These are phyloP conservation scores for Vitis hybrid DNA, from an alignment of 177 flowering plant species.

Conservation along the genomic window DNA sequence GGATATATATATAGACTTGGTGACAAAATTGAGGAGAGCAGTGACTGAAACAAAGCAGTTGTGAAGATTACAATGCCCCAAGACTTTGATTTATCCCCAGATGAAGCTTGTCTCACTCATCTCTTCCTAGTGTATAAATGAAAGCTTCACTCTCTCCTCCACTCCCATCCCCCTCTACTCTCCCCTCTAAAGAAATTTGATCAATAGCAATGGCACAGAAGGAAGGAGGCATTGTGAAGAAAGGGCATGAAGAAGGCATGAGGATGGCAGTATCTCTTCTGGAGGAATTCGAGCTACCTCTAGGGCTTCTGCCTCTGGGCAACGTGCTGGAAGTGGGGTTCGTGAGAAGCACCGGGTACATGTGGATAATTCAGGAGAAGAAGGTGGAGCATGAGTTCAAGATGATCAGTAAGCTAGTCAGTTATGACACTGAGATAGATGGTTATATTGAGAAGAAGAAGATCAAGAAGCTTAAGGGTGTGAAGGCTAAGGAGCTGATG, in stretches of 20 bases:
- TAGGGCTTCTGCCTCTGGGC: slow-evolving; percentile 51
- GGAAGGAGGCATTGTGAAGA: slow-evolving; percentile 48
- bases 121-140: slow-evolving; percentile 1
- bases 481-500: slow-evolving; percentile 69
- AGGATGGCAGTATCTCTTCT: slow-evolving; percentile 40
- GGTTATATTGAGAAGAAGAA: slow-evolving; percentile 32
- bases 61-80: neutral
- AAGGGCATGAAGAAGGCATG: slow-evolving; percentile 55
- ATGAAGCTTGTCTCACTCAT: slow-evolving; percentile 12
- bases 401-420: slow-evolving; percentile 46
- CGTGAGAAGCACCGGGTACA: slow-evolving; percentile 42
- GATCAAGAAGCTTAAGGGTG: slow-evolving; percentile 71
- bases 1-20: too few relatives aligned
- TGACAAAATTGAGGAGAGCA: too few relatives aligned
- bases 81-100: slow-evolving; percentile 12
- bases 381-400: slow-evolving; percentile 58
- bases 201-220: slow-evolving; percentile 31
- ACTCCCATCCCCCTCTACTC: too few relatives aligned
- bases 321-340: slow-evolving; percentile 53
- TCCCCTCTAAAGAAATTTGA: too few relatives aligned
- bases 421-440: slow-evolving; percentile 40
- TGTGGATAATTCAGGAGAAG: slow-evolving; percentile 56
- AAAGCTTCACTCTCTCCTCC: neutral
- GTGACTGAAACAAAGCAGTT: neutral
- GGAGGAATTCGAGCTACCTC: slow-evolving; percentile 44